Conservation (phyloP, 108 stramenopile species). For the Hondaea fermentalgiana region DNA sequence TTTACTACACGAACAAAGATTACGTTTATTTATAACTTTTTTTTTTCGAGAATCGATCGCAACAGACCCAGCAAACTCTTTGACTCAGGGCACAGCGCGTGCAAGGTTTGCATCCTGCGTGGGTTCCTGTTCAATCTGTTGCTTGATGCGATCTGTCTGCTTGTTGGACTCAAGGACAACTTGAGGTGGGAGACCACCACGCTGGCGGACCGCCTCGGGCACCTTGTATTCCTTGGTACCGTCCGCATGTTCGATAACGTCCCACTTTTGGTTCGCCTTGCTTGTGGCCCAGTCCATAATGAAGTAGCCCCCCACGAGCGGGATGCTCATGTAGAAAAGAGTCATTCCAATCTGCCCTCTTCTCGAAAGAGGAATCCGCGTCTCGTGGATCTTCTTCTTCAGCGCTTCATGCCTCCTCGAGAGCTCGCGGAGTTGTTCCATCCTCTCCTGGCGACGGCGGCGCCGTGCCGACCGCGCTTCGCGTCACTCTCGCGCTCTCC, state of each 20-base stretch:
- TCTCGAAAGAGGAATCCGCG: neutral
- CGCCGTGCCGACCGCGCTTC: too few relatives aligned
- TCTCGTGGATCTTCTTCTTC: neutral
- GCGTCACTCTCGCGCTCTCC: too few relatives aligned
- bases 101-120: neutral
- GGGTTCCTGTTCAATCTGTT: neutral
- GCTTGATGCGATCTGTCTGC: neutral
- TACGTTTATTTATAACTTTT: too few relatives aligned
- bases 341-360: neutral
- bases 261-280: neutral
- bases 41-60: too few relatives aligned
- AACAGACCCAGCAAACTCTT: too few relatives aligned
- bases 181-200: neutral
- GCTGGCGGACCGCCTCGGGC: neutral
- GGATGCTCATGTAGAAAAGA: slow-evolving; percentile 2
- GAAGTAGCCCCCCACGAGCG: neutral
- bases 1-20: too few relatives aligned
- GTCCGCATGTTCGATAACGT: neutral
- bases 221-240: slow-evolving; percentile 1
- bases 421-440: neutral
- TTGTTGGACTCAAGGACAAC: neutral
- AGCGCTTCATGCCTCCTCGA: neutral
- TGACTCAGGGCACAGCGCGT: neutral
- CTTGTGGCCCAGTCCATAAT: neutral
- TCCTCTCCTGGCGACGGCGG: neutral